Evolutionary conservation across 1,139 yeast species (phyloP), one percentile per base, ranked within the genome.

Genomic region (Candida neerlandica): DNA sequence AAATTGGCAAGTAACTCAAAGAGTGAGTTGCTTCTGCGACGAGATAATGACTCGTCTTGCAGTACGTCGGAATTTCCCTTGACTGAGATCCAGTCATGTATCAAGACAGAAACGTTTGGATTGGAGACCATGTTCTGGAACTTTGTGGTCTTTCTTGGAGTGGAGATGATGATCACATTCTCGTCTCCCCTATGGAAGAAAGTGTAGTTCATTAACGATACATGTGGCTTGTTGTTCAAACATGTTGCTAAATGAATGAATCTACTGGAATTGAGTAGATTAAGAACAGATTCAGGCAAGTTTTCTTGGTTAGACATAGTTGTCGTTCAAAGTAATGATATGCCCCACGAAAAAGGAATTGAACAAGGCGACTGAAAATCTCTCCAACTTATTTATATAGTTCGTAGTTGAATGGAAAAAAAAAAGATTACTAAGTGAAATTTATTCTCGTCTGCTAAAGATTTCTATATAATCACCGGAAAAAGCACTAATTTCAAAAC

Each of bases 181-280:
- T 65, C 61, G 41, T 71, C 77, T 50, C 65, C 63, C 26, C 68
- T 66, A 38, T 67, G 67, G 60, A 68, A 80, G 43, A 83, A 89
- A 4, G 94, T 84, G 64, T 88, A 91, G 67, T 89, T 91, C 97
- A 91, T 91, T 57, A 91, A 77, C 11, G 94, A 81, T 2, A 90
- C 96, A 58, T 91, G 95, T 6, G 97, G 97, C 32, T 79, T 62
- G 51, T 85, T 78, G 46, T 84, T 71, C 45, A 77, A 69, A 51
- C 88, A 81, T 1, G 97, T 91, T 7, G 92, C 97, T 47, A 91
- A 75, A 65, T 91, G 97, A 41, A 91, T 81, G 65, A 84, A 85
- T 53, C 85, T 77, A 15, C 88, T 84, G 9, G 80, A 74, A 51
- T 81, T 74, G 40, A 86, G 71, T 34, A 86, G 67, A 10, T 70